Percentiles rank a stretch among this genome's conserved stretches.
These are phyloP conservation scores for Gymnopus androsaceus DNA, from an alignment of 1,284 basidiomycete species.

Conservation along the genomic window DNA sequence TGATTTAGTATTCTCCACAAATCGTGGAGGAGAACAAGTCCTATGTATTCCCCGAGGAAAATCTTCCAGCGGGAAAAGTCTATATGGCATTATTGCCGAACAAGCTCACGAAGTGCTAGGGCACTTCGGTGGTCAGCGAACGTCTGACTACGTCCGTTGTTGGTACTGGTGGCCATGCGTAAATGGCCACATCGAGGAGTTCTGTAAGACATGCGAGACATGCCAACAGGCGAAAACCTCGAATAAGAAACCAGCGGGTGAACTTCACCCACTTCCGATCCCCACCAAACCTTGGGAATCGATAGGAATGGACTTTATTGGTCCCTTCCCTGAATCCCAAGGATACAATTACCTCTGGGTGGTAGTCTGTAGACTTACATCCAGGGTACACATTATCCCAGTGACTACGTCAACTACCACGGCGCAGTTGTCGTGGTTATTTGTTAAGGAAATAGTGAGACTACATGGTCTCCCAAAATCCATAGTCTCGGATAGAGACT, in stretches of 20 bases:
- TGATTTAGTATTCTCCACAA: conserved; percentile 16
- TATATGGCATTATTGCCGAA: conserved; percentile 24
- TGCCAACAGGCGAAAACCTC: conserved; percentile 20
- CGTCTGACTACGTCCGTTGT: conserved; percentile 23
- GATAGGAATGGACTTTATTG: conserved; percentile 39
- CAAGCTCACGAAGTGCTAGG: conserved; percentile 27
- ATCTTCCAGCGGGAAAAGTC: not conserved
- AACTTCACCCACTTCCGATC: conserved; percentile 20
- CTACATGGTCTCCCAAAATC: too few relatives aligned
- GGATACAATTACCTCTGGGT: conserved; percentile 33
- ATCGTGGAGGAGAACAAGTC: conserved; percentile 17
- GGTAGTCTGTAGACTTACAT: too few relatives aligned
- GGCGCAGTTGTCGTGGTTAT: too few relatives aligned
- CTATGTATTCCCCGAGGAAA: conserved; percentile 24
- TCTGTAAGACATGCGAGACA: conserved; percentile 17
- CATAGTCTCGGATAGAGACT: too few relatives aligned
- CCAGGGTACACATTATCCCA: too few relatives aligned
- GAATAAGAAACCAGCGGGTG: conserved; percentile 10
- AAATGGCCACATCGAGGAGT: conserved; percentile 13
- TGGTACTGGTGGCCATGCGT: conserved; percentile 36
- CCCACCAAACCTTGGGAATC: conserved; percentile 17
- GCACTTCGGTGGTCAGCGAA: conserved; percentile 26
- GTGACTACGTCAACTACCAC: too few relatives aligned
- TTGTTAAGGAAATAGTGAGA: too few relatives aligned
- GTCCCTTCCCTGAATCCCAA: conserved; percentile 34